Percentiles rank a stretch among this genome's conserved stretches.
These are phyloP conservation scores for Candida methanosorbosa DNA, from an alignment of 805 yeast genomes.

Conservation along the genomic window DNA sequence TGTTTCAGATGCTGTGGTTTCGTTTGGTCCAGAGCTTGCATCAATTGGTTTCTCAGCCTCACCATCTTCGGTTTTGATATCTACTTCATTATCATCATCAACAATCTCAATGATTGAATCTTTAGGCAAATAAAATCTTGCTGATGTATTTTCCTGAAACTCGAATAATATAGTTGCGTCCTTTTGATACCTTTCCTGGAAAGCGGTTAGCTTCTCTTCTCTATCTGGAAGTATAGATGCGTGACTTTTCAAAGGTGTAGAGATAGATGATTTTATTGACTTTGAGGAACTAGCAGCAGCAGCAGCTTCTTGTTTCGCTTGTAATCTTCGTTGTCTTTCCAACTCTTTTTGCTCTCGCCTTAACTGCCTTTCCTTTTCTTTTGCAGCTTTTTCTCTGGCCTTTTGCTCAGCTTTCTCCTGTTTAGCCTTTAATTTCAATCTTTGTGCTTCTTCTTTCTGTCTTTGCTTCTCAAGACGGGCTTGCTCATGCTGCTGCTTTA, in stretches of 20 bases:
- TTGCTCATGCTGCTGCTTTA: constrained; percentile 1
- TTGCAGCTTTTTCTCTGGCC: constrained; percentile 12
- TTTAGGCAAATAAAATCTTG: constrained; percentile 68
- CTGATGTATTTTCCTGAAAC: constrained; percentile 69
- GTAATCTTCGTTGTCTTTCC: constrained; percentile 14
- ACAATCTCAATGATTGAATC: constrained; percentile 63
- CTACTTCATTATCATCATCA: constrained; percentile 18
- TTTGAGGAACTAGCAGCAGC: background rate
- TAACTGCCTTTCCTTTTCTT: constrained; percentile 15
- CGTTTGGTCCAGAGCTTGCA: constrained; percentile 1
- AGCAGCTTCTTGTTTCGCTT: constrained; percentile 9
- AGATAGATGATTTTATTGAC: background rate
- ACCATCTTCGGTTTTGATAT: constrained; percentile 12
- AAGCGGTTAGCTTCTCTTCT: constrained; percentile 62
- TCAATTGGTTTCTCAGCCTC: constrained; percentile 4
- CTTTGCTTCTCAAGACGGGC: constrained; percentile 5
- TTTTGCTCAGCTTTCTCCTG: constrained; percentile 10
- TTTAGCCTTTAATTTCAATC: constrained; percentile 6
- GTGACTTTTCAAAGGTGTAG: no score
- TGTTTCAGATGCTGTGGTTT: background rate
- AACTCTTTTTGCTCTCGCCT: constrained; percentile 13
- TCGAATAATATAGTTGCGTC: constrained; percentile 79
- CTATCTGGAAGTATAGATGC: constrained; percentile 12
- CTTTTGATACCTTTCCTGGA: constrained; percentile 61
- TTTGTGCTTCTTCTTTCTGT: constrained; percentile 8